Conservation (phyloP, 1,139 yeast species). For the Yamadazyma taylorii region DNA sequence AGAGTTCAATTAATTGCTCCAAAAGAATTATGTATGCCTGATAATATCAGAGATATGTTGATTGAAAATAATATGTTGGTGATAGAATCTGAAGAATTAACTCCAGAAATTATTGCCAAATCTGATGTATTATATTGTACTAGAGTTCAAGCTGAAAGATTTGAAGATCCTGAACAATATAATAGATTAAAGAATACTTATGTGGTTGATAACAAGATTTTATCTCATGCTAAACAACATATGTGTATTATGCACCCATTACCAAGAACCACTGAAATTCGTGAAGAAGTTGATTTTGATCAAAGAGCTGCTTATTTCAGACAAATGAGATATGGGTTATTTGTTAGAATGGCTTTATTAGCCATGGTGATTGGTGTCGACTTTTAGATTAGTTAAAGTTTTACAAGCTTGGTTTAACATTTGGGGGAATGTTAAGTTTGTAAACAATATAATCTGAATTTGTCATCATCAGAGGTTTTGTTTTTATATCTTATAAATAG, state of each 20-base stretch:
- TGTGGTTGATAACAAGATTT: slow-evolving; percentile 87
- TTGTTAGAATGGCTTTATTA: slow-evolving; percentile 96
- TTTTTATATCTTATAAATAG: slow-evolving; percentile 2
- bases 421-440: slow-evolving; percentile 7
- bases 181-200: slow-evolving; percentile 88
- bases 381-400: slow-evolving; percentile 25
- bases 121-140: slow-evolving; percentile 98
- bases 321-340: slow-evolving; percentile 98
- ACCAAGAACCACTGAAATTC: slow-evolving; percentile 94
- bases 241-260: slow-evolving; percentile 99
- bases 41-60: slow-evolving; percentile 65
- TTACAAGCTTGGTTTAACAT: neutral
- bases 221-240: slow-evolving; percentile 92
- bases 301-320: slow-evolving; percentile 99
- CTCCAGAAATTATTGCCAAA: slow-evolving; percentile 79
- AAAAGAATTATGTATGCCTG: slow-evolving; percentile 81
- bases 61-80: slow-evolving; percentile 65
- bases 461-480: no score
- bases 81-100: slow-evolving; percentile 70
- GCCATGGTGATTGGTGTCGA: slow-evolving; percentile 97
- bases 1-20: slow-evolving; percentile 93
- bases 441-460: neutral
- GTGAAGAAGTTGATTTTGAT: slow-evolving; percentile 98
- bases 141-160: slow-evolving; percentile 97
- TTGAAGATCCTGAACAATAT: slow-evolving; percentile 71